Conservation (phyloP, 23 red algal species). For the Gracilaria vermiculophylla region DNA sequence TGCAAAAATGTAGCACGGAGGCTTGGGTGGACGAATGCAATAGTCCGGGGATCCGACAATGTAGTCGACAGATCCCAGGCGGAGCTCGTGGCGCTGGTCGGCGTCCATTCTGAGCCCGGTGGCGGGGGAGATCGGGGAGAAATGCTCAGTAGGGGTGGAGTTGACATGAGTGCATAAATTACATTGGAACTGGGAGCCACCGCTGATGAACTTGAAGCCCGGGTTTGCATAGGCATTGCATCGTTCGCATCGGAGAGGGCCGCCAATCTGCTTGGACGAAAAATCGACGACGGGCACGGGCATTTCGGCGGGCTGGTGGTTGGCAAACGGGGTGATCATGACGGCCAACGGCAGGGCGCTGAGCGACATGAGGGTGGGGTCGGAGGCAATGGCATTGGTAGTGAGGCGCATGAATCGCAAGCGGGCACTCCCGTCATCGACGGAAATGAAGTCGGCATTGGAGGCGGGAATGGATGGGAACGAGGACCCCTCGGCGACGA, state of each 20-base stretch:
- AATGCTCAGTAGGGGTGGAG: constrained; percentile 78
- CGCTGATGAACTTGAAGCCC: constrained; percentile 83
- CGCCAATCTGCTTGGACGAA: constrained; percentile 36
- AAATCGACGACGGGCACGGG: constrained; percentile 66
- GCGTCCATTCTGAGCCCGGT: constrained; percentile 81
- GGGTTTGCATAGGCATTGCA: constrained; percentile 96
- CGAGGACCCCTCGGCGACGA: background rate
- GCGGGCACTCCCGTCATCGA: constrained; percentile 64
- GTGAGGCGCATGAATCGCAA: constrained; percentile 72
- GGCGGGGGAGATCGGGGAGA: constrained; percentile 68
- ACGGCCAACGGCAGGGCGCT: constrained; percentile 63
- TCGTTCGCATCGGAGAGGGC: constrained; percentile 88
- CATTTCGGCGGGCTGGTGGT: constrained; percentile 41
- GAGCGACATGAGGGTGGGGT: constrained; percentile 53
- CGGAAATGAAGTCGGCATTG: constrained; percentile 58
- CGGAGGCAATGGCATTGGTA: constrained; percentile 42
- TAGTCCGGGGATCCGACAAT: constrained; percentile 82
- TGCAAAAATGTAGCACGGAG: constrained; percentile 80
- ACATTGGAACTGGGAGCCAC: constrained; percentile 87
- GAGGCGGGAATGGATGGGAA: constrained; percentile 23
- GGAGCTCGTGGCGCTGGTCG: constrained; percentile 73
- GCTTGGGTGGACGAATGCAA: constrained; percentile 45
- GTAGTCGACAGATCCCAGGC: constrained; percentile 92
- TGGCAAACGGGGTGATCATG: constrained; percentile 77
- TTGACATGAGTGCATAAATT: constrained; percentile 86